Evolutionary conservation across 495 filamentous ascomycete genomes (phyloP).

Genomic region (Bryoglossum gracile): DNA sequence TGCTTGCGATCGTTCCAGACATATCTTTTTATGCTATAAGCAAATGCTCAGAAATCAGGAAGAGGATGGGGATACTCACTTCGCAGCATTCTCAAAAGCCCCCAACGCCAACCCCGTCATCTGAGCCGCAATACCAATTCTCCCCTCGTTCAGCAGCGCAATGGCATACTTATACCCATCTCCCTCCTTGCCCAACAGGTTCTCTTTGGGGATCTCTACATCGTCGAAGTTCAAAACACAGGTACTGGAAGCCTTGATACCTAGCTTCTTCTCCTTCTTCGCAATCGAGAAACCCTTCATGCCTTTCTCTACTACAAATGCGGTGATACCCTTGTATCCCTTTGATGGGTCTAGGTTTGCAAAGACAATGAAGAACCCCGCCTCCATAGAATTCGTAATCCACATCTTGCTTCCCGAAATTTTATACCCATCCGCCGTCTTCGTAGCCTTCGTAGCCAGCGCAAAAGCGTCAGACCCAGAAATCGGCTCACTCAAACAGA

Average conservation of each 20-base stretch:
- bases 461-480: conserved; percentile 96
- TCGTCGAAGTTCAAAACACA: conserved; percentile 98
- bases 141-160: conserved; percentile 89
- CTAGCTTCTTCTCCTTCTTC: conserved; percentile 99
- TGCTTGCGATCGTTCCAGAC: conserved; percentile 98
- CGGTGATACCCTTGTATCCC: conserved; percentile 93
- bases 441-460: conserved; percentile 77
- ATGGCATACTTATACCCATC: conserved; percentile 99
- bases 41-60: conserved; percentile 2
- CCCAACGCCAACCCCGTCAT: conserved; percentile 97
- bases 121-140: conserved; percentile 96
- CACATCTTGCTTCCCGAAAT: conserved; percentile 97
- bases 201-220: conserved; percentile 79
- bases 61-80: conserved; percentile 38
- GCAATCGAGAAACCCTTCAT: conserved; percentile 87
- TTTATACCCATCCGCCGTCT: conserved; percentile 67
- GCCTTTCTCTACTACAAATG: conserved; percentile 89
- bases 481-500: conserved; percentile 91
- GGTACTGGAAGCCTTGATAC: conserved; percentile 89
- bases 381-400: conserved; percentile 96
- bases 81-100: conserved; percentile 91
- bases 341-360: conserved; percentile 84
- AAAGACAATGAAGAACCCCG: conserved; percentile 95
- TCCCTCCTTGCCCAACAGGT: conserved; percentile 80
- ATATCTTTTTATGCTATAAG: too few relatives aligned